Base-by-base conservation (phyloP, 2,329 filamentous ascomycete genomes). In the Calonectria pauciramosa region DNA sequence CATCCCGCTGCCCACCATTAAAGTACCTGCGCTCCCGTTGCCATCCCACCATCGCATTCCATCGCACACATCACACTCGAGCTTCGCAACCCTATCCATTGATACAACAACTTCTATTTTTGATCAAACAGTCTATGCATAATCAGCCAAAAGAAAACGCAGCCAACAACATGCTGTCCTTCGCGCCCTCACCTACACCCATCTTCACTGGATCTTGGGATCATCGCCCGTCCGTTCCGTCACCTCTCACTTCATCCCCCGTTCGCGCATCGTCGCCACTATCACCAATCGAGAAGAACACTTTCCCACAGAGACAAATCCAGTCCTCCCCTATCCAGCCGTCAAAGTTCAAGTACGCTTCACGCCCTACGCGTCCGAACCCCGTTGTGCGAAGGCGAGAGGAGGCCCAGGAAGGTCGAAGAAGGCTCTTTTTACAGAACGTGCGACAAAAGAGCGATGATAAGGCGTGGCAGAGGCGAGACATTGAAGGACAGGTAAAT, bases 381-480 rank as follows among this genome's bases (percentile, higher is more conserved):
- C 94, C 93, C 0, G 80, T 94, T 9, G 85, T 92, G 23, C 89
- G 90, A 77, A 90, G 86, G 74, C 88, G 91, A 66, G 91, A 95
- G 81, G 91, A 91, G 23, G 87, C 88, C 0, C 91, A 92, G 70
- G 92, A 95, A 81, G 87, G 90, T 69, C 87, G 94, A 72, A 88
- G 94, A 60, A 90, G 90, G 38, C 86, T 94, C 71, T 96, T 96
- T 79, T 85, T 96, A 73, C 91, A 92, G 81, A 94, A 89, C 67
- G 92, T 94, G 23, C 88, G 91, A 73, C 89, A 91, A 79, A 89
- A 90, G 51, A 86, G 88, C 3, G 91, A 93, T 52, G 91, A 94
- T 34, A 89, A 86, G 79, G 85, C 86, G 28, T 93, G 92, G 89
- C 87, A 90, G 79, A 86, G 89, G 67, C 86, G 92, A 77, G 91